Conservation (phyloP, 2,329 filamentous ascomycete genomes). For the Claviceps pazoutovae region DNA sequence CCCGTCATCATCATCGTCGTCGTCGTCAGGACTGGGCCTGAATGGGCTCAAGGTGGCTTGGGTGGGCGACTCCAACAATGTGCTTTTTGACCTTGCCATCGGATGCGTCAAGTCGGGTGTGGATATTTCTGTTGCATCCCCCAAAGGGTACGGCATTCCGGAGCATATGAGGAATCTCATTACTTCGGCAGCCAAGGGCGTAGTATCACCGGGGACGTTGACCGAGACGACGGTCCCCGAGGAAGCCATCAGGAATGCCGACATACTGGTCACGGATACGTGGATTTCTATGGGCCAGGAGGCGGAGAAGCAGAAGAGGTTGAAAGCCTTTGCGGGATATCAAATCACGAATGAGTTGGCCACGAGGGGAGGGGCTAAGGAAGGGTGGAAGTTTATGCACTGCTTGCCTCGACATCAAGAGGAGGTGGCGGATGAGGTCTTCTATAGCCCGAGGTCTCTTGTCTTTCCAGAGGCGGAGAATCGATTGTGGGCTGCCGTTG, state of each 20-base stretch:
- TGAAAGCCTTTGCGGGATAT: slow-evolving; percentile 74
- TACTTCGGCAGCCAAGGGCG: slow-evolving; percentile 41
- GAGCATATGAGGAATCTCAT: slow-evolving; percentile 61
- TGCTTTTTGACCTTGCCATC: slow-evolving; percentile 85
- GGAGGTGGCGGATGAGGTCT: slow-evolving; percentile 89
- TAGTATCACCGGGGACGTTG: slow-evolving; percentile 49
- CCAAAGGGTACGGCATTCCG: slow-evolving; percentile 72
- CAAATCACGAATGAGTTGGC: slow-evolving; percentile 84
- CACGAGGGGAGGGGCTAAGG: slow-evolving; percentile 69
- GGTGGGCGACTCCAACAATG: slow-evolving; percentile 95
- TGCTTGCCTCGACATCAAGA: slow-evolving; percentile 84
- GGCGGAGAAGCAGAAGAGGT: slow-evolving; percentile 59
- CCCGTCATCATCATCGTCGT: slow-evolving; percentile 29
- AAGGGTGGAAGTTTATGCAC: slow-evolving; percentile 96
- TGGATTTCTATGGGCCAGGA: slow-evolving; percentile 99
- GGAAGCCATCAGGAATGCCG: slow-evolving; percentile 71
- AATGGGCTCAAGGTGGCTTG: slow-evolving; percentile 84
- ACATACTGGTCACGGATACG: slow-evolving; percentile 89
- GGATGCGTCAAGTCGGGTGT: slow-evolving; percentile 78
- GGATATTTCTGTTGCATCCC: slow-evolving; percentile 75
- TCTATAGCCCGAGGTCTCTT: slow-evolving; percentile 72
- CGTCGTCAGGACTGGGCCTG: slow-evolving; percentile 45
- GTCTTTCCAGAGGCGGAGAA: slow-evolving; percentile 95
- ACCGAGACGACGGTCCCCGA: slow-evolving; percentile 67
- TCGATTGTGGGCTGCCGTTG: slow-evolving; percentile 75